Evolutionary conservation across 1,139 yeast species (phyloP).

Genomic region (Hansenula sp.): DNA sequence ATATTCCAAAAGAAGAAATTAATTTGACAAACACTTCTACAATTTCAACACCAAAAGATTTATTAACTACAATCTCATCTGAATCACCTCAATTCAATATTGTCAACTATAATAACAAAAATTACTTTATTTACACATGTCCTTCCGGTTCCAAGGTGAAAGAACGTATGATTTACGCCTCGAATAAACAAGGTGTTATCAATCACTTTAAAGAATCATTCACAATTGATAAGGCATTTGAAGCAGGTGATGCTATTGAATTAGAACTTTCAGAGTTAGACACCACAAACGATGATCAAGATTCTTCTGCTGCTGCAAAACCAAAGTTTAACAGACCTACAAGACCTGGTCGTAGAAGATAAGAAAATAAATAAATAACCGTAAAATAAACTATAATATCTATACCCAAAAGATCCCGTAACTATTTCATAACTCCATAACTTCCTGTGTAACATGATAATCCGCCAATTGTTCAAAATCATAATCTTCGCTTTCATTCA

Average conservation of each 20-base stretch:
- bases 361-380: neutral
- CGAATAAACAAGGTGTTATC: constrained; percentile 68
- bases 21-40: constrained; percentile 21
- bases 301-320: constrained; percentile 1
- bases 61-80: constrained; percentile 28
- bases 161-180: constrained; percentile 90
- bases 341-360: constrained; percentile 26
- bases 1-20: constrained; percentile 32
- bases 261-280: constrained; percentile 38
- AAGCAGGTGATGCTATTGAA: constrained; percentile 68
- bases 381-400: too few relatives aligned
- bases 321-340: constrained; percentile 22
- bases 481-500: constrained; percentile 3
- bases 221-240: constrained; percentile 41
- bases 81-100: constrained; percentile 58
- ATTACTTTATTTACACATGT: constrained; percentile 70
- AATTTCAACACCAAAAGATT: constrained; percentile 21
- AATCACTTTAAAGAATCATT: constrained; percentile 39
- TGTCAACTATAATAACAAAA: constrained; percentile 32
- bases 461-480: constrained; percentile 15
- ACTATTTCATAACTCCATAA: constrained; percentile 6
- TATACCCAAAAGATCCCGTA: neutral
- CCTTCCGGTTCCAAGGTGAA: constrained; percentile 88
- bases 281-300: neutral
- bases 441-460: constrained; percentile 8